These are phyloP conservation scores for Meyerozyma smithsonii DNA, from an alignment of 1,139 yeast species.

Conservation along the genomic window DNA sequence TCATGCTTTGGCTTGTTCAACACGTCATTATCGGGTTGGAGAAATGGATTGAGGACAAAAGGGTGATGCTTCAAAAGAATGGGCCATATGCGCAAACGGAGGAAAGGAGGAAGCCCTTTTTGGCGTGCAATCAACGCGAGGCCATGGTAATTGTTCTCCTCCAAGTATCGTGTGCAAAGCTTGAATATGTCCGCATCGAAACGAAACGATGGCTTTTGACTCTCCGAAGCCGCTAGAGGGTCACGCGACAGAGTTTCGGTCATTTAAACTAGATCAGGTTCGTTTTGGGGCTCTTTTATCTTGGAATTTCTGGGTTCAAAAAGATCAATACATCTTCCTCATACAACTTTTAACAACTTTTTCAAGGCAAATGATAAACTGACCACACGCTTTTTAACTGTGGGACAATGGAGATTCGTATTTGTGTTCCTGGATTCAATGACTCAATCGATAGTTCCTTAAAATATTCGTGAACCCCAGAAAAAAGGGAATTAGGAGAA, in stretches of 20 bases:
- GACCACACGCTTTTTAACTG: background rate
- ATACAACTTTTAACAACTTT: background rate
- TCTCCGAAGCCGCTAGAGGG: constrained; percentile 1
- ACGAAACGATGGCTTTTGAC: constrained; percentile 31
- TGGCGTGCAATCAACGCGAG: constrained; percentile 79
- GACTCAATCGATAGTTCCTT: no score
- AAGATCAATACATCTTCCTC: background rate
- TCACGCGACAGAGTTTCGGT: background rate
- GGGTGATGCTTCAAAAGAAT: constrained; percentile 77
- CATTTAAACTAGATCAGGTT: background rate
- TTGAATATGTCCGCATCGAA: constrained; percentile 38
- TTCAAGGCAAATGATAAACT: background rate
- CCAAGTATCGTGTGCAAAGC: constrained; percentile 38
- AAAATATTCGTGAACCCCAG: no score
- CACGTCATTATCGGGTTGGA: constrained; percentile 47
- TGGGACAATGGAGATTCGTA: background rate
- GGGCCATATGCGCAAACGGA: constrained; percentile 84
- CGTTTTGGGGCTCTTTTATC: background rate
- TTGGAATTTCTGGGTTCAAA: background rate
- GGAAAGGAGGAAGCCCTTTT: constrained; percentile 78
- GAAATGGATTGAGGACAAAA: constrained; percentile 69
- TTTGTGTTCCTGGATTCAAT: no score
- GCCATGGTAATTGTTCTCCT: constrained; percentile 54
- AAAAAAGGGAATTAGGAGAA: no score
- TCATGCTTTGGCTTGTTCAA: constrained; percentile 11